Evolutionary conservation across 1,284 basidiomycete species (phyloP).

Genomic region (Cutaneotrichosporon sp.): DNA sequence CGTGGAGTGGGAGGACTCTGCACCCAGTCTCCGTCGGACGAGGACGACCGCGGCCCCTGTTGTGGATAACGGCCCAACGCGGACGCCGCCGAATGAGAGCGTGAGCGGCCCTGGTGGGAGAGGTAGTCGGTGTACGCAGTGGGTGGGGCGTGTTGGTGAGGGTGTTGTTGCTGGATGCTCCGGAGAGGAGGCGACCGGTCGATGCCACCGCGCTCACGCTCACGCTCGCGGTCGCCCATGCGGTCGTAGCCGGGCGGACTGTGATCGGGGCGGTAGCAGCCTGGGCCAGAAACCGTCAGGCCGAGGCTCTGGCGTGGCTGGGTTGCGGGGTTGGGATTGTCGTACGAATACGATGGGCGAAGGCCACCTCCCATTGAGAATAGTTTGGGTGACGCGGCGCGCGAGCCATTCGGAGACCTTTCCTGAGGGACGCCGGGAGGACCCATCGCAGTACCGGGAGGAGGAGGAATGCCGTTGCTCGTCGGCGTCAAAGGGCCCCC

Average conservation of each 20-base stretch:
- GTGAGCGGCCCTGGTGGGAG: conserved; percentile 8
- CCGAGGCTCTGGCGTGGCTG: not conserved
- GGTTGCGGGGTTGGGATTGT: not conserved
- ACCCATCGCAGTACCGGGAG: conserved; percentile 11
- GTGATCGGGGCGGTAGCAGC: conserved; percentile 4
- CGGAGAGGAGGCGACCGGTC: conserved; percentile 8
- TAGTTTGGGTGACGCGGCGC: conserved; percentile 8
- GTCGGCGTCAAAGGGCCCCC: conserved; percentile 12
- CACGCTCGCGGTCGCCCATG: conserved; percentile 2
- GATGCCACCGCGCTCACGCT: not conserved
- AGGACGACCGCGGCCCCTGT: conserved; percentile 3
- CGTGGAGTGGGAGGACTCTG: conserved; percentile 3
- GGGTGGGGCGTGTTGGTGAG: conserved; percentile 5
- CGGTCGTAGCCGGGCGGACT: conserved; percentile 1
- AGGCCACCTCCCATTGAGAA: conserved; percentile 12
- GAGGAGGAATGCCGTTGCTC: not conserved
- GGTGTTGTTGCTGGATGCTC: not conserved
- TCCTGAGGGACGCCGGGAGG: conserved; percentile 5
- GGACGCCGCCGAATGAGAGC: conserved; percentile 15
- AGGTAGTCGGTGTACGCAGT: not conserved
- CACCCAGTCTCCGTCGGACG: conserved; percentile 16
- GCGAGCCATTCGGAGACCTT: conserved; percentile 10
- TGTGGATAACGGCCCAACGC: conserved; percentile 8
- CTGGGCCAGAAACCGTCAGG: not conserved
- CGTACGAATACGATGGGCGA: conserved; percentile 16